Evolutionary conservation across 202 grass and related monocot species (phyloP).

Genomic region (Eragrostis tef): DNA sequence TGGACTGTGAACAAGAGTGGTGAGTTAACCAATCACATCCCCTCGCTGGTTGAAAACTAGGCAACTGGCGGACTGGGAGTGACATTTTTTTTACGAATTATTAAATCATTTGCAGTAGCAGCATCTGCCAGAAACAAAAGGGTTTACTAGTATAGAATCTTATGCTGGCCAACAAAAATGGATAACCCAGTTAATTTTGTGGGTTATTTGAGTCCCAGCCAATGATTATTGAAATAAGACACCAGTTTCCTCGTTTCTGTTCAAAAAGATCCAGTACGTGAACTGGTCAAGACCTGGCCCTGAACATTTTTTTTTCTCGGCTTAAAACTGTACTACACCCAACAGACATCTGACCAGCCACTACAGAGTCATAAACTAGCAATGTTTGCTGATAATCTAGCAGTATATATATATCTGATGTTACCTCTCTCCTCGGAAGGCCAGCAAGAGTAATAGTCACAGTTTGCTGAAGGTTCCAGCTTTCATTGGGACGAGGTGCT

Average conservation of each 20-base stretch:
- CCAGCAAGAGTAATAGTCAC: conserved; percentile 76
- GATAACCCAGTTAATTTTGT: not conserved
- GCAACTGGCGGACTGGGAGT: not conserved
- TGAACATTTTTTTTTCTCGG: not conserved
- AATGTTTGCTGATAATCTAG: not conserved
- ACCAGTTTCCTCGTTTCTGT: not conserved
- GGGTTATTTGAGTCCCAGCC: not conserved
- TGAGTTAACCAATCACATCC: not conserved
- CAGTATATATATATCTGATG: not conserved
- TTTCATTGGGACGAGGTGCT: conserved; percentile 37
- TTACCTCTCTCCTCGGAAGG: conserved; percentile 92
- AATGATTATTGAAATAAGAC: too few species aligned
- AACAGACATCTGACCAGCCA: not conserved
- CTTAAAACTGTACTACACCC: not conserved
- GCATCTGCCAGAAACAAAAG: not conserved
- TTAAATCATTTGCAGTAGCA: not conserved
- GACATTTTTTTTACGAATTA: not conserved
- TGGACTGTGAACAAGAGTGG: not conserved
- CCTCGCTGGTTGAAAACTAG: not conserved
- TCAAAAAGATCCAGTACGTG: conserved; percentile 9
- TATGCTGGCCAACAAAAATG: not conserved
- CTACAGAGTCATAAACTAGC: not conserved
- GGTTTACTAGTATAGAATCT: not conserved
- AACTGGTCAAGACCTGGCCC: not conserved
- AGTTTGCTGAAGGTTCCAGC: conserved; percentile 39